Evolutionary conservation across 108 stramenopile genomes (phyloP).

Genomic region (Ochromonas danica): DNA sequence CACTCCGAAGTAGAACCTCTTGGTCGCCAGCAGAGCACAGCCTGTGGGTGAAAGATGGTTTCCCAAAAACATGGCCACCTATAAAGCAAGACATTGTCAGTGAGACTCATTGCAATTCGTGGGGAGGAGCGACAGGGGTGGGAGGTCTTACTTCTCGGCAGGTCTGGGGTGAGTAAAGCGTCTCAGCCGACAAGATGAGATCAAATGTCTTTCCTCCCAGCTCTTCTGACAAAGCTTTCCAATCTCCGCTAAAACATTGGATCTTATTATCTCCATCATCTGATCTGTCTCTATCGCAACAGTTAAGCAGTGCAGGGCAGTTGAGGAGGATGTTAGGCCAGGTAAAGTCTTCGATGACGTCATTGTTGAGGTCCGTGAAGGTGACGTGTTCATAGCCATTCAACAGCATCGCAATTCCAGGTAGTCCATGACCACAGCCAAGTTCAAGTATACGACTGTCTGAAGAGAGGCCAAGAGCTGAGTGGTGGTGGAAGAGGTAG

Average conservation of each 20-base stretch:
- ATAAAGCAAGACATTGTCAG: too few relatives aligned
- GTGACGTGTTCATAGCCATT: background rate
- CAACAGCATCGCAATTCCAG: background rate
- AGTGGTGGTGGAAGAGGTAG: background rate
- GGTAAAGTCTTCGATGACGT: background rate
- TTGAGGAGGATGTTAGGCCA: background rate
- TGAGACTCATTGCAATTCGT: too few relatives aligned
- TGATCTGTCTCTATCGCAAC: too few relatives aligned
- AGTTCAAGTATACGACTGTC: background rate
- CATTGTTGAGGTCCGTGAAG: background rate
- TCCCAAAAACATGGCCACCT: background rate
- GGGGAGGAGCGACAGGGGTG: too few relatives aligned
- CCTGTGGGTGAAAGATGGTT: background rate
- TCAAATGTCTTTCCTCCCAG: too few relatives aligned
- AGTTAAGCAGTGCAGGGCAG: background rate
- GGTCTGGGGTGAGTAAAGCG: background rate
- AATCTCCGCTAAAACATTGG: too few relatives aligned
- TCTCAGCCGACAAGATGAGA: background rate
- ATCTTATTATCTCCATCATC: too few relatives aligned
- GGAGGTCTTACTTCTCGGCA: too few relatives aligned
- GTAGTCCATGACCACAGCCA: constrained; percentile 10
- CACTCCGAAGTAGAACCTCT: constrained; percentile 6
- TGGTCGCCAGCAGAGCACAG: background rate
- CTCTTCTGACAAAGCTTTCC: background rate
- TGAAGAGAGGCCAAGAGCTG: background rate